Percentiles rank a stretch among this genome's conserved stretches.
These are phyloP conservation scores for Penicillium sp. DNA, from an alignment of 2,329 filamentous ascomycete genomes.

Conservation along the genomic window DNA sequence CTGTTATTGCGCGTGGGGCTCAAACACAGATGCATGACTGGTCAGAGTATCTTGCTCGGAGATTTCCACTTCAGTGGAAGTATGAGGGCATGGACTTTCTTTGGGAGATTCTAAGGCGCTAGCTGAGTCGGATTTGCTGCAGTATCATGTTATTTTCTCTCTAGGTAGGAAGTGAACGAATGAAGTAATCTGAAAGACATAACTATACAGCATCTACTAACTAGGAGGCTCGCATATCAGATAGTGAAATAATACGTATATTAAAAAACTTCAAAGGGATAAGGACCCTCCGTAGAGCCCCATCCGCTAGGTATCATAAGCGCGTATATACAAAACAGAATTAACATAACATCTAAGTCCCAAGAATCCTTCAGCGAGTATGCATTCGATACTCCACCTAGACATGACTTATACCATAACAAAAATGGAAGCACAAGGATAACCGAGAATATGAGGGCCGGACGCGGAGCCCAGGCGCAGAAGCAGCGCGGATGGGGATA, in stretches of 20 bases:
- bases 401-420: not conserved
- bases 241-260: not conserved
- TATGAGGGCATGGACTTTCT: too few relatives aligned
- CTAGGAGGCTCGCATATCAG: too few relatives aligned
- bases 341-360: not conserved
- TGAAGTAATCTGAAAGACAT: too few relatives aligned
- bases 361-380: not conserved
- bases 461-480: slow-evolving; percentile 1
- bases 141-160: too few relatives aligned
- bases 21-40: too few relatives aligned
- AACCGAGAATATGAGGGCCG: slow-evolving; percentile 4
- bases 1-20: too few relatives aligned
- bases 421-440: not conserved
- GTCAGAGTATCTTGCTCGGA: too few relatives aligned
- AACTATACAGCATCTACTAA: too few relatives aligned
- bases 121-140: too few relatives aligned
- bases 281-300: not conserved
- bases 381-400: not conserved
- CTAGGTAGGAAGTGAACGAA: too few relatives aligned
- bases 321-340: not conserved
- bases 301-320: not conserved
- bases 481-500: not conserved
- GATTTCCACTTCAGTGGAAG: too few relatives aligned
- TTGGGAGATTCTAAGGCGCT: too few relatives aligned
- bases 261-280: not conserved